Evolutionary conservation across 202 grass and related monocot species (phyloP), one percentile per base, ranked within the genome.

Genomic region (Brachypodium distachyon): DNA sequence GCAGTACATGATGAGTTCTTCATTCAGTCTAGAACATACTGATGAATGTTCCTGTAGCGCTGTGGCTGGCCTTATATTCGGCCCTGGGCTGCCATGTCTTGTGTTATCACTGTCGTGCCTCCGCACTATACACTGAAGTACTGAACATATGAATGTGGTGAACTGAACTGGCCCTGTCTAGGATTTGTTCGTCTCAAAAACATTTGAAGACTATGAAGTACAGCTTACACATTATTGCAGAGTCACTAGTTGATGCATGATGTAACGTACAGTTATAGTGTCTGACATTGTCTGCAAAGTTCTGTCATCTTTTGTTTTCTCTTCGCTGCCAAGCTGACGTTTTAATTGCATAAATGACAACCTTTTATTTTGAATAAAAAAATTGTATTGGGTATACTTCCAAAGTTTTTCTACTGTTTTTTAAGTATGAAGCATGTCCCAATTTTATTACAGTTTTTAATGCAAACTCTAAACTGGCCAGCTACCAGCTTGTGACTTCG

Each of bases 11-110:
- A 59, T 46, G 29, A 61, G 44, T 38, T 43, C 28, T 61, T 61
- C 43, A 50, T 68, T 65, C 85, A 69, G 16, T 68, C 77, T 83
- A 55, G 51, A 79, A 78, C 59, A 62, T 42, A 37, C 74, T 83
- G 51, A 87, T 79, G 68, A 47, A 74, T 28, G 50, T 68, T 83
- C 21, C 62, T 81, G 77, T 76, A 76, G 71, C 27, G 41, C 67
- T 73, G 33, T 43, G 36, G 27, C 39, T 28, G 57, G 47, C 13
- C 72, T 76, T 70, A 4, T 50, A 4, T 50, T 50, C 27, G 67
- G 26, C 11, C 37, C 25, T 84, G 25, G 46, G 70, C 50, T 60
- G 60, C 34, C 70, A 51, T 32, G 51, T 37, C 55, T 9, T 59
- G 8, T 61, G 33, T 46, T 74, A 19, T 79, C 68, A 46, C 33